A percentile compares a stretch with the other conserved stretches of the same genome.
phyloP scores from a whole-genome alignment of 192 early-diverging fungal species.

The Coemansia biformis region DNA sequence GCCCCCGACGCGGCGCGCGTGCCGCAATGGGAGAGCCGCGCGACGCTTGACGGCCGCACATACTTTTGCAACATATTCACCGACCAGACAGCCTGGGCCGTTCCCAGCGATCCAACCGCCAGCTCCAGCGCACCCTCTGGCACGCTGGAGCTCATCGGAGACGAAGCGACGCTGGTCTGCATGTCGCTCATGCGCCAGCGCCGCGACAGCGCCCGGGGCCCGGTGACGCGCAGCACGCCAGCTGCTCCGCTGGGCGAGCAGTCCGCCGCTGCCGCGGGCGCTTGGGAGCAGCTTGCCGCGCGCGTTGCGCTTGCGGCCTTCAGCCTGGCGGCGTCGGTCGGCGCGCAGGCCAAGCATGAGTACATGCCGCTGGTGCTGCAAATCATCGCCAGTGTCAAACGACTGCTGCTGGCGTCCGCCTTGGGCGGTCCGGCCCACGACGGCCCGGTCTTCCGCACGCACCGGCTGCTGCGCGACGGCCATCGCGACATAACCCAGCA shows the following conservation, averaged over 20 bases:
- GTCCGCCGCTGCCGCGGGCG: no score
- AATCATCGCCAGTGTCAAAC: conserved; percentile 74
- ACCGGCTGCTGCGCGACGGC: conserved; percentile 59
- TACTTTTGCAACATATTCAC: conserved; percentile 70
- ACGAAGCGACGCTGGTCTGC: conserved; percentile 39
- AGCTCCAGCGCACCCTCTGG: conserved; percentile 12
- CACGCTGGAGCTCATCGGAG: conserved; percentile 48
- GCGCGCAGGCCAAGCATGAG: conserved; percentile 49
- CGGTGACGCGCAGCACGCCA: no score
- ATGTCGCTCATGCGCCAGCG: conserved; percentile 34
- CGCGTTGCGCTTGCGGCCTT: conserved; percentile 53
- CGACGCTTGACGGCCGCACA: conserved; percentile 52
- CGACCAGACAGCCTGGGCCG: conserved; percentile 57
- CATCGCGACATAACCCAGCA: conserved; percentile 76
- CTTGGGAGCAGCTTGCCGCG: conserved; percentile 53
- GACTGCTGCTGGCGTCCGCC: conserved; percentile 74
- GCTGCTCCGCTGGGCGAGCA: no score
- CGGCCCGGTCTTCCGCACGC: conserved; percentile 57
- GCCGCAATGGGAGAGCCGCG: conserved; percentile 59
- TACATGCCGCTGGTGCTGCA: conserved; percentile 55
- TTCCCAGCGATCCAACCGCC: conserved; percentile 41
- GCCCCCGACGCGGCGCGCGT: conserved; percentile 16
- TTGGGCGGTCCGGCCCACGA: conserved; percentile 63
- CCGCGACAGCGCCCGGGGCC: no score
- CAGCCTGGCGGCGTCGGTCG: conserved; percentile 51